A percentile compares a stretch with the other conserved stretches of the same genome.
phyloP scores from a whole-genome alignment of 192 early-diverging fungal genomes.

The Piromyces finnis region DNA sequence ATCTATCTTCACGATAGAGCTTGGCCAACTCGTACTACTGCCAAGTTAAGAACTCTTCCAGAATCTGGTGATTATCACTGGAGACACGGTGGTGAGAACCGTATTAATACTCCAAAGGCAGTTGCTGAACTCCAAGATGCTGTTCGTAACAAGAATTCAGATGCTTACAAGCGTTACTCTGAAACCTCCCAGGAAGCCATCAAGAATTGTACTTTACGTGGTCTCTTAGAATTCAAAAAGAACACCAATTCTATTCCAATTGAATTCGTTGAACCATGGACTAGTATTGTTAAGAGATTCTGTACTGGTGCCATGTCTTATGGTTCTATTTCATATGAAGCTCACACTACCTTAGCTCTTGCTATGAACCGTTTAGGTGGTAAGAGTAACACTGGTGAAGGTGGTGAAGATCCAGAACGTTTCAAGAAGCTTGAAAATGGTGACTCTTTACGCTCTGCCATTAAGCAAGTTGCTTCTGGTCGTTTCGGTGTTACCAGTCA shows the following conservation, averaged over 20 bases:
- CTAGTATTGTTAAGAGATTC: slow-evolving; percentile 85
- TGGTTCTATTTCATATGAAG: slow-evolving; percentile 87
- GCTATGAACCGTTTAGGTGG: slow-evolving; percentile 95
- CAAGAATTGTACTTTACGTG: slow-evolving; percentile 83
- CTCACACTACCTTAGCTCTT: slow-evolving; percentile 76
- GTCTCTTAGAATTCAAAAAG: slow-evolving; percentile 76
- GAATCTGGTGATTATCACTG: slow-evolving; percentile 96
- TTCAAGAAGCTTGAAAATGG: slow-evolving; percentile 53
- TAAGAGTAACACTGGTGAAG: slow-evolving; percentile 97
- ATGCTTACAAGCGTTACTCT: slow-evolving; percentile 72
- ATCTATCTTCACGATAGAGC: slow-evolving; percentile 68
- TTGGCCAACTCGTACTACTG: slow-evolving; percentile 53
- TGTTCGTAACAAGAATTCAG: slow-evolving; percentile 76
- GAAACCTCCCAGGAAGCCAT: slow-evolving; percentile 59
- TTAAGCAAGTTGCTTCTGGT: slow-evolving; percentile 97
- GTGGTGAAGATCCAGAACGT: slow-evolving; percentile 83
- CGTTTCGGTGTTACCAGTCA: slow-evolving; percentile 93
- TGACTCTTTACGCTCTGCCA: slow-evolving; percentile 70
- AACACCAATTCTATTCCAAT: slow-evolving; percentile 43
- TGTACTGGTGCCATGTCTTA: slow-evolving; percentile 98
- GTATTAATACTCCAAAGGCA: slow-evolving; percentile 76
- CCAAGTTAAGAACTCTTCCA: slow-evolving; percentile 47
- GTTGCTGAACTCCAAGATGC: slow-evolving; percentile 90
- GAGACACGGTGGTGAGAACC: slow-evolving; percentile 79
- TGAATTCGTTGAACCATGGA: slow-evolving; percentile 96